Evolutionary conservation across 306 rosid species (phyloP).

Genomic region (Hippophae gyantsensis): DNA sequence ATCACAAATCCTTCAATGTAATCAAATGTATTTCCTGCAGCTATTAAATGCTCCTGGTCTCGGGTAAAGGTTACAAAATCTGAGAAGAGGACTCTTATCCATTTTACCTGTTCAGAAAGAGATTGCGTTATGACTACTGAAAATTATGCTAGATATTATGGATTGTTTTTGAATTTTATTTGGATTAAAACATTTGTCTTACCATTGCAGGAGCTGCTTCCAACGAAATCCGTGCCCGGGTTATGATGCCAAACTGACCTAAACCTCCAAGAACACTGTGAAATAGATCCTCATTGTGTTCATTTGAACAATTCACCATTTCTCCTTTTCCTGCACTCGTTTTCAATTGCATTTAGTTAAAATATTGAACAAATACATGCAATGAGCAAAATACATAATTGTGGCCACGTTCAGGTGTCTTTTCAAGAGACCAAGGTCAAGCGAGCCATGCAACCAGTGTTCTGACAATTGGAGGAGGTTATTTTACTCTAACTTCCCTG

Average conservation of each 20-base stretch:
- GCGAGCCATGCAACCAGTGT: neutral
- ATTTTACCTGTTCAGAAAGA: conserved; percentile 41
- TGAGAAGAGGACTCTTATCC: conserved; percentile 64
- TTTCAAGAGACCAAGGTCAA: conserved; percentile 16
- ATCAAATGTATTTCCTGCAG: conserved; percentile 49
- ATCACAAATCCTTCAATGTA: conserved; percentile 90
- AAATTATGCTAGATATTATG: neutral
- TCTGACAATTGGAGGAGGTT: neutral
- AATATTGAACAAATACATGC: conserved; percentile 5
- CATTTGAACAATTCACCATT: conserved; percentile 59
- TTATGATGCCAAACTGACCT: conserved; percentile 94
- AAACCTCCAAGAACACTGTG: conserved; percentile 94
- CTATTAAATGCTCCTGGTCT: conserved; percentile 78
- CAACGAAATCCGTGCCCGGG: conserved; percentile 65
- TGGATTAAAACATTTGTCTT: conserved; percentile 13
- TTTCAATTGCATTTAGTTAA: conserved; percentile 9
- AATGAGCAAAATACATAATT: conserved; percentile 7
- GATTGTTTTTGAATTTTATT: conserved; percentile 1
- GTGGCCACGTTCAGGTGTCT: neutral
- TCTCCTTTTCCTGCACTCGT: conserved; percentile 81
- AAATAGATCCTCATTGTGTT: conserved; percentile 69
- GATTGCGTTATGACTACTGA: neutral
- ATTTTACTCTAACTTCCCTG: neutral
- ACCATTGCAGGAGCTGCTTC: conserved; percentile 81
- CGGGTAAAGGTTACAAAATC: conserved; percentile 44